Evolutionary conservation across 805 yeast genomes (phyloP), one percentile per base, ranked within the genome.

Genomic region (Candida nemodendra): DNA sequence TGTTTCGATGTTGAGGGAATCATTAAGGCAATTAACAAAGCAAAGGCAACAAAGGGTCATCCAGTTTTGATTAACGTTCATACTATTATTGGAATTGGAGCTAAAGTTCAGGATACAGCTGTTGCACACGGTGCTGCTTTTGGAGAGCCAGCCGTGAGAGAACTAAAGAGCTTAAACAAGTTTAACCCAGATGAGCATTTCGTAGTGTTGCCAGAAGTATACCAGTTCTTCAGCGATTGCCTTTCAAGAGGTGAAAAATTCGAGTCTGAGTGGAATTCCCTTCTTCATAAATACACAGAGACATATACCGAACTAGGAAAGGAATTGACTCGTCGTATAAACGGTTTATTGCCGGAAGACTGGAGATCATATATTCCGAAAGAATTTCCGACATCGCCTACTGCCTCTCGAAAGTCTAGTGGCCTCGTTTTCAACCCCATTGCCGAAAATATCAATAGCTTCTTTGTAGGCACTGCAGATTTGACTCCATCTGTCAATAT

Each of bases 391-490:
- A 97, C 91, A 69, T 67, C 72, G 51, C 81, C 95, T 32, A 71
- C 88, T 50, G 96, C 98, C 47, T 79, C 96, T 41, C 84, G 98
- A 77, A 90, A 90, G 76, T 73, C 88, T 58, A 84, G 95, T 38
- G 96, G 90, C 74, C 72, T 72, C 50, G 86, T 81, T 26, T 71
- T 90, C 71, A 73, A 54, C 74, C 73, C 26, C 75, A 51, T 32
- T 48, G 90, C 39, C 96, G 96, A 37, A 95, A 87, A 74, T 70
- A 18, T 32, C 26, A 38, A 38, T 22, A 13, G 18, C 3, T 38
- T 90, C 48, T 69, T 90, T 57, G 96, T 96, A 69, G 98, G 98
- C 59, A 87, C 97, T 51, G 98, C 98, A 41, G 98, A 90, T 71
- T 78, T 90, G 69, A 89, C 97, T 41, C 93, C 95, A 52, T 90